These are phyloP conservation scores for Phytophthora sojae DNA, from an alignment of 352 stramenopile genomes.

Conservation along the genomic window DNA sequence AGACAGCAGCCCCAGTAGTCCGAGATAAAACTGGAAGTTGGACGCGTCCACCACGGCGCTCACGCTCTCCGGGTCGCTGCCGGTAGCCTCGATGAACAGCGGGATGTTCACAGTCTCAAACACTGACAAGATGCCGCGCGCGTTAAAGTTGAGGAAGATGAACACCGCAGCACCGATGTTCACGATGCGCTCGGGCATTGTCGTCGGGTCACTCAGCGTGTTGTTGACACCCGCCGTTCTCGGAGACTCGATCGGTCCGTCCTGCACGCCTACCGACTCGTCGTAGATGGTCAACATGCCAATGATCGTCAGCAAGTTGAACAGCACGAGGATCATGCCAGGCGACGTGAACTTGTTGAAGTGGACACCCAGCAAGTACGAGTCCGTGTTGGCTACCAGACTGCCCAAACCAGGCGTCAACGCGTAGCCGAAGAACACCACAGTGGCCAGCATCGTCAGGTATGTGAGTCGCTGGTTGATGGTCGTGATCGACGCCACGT, in stretches of 20 bases:
- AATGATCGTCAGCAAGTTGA: slow-evolving; percentile 71
- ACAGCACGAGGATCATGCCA: slow-evolving; percentile 58
- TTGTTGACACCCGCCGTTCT: slow-evolving; percentile 38
- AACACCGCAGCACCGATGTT: slow-evolving; percentile 71
- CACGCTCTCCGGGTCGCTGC: slow-evolving; percentile 54
- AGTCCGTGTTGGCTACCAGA: slow-evolving; percentile 62
- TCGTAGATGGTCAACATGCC: slow-evolving; percentile 70
- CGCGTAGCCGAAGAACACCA: slow-evolving; percentile 78
- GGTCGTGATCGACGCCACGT: slow-evolving; percentile 72
- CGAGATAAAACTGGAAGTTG: slow-evolving; percentile 83
- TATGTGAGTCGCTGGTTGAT: slow-evolving; percentile 77
- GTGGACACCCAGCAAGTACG: slow-evolving; percentile 59
- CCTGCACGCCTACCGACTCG: slow-evolving; percentile 55
- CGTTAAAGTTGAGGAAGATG: slow-evolving; percentile 81
- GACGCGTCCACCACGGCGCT: slow-evolving; percentile 63
- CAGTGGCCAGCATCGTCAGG: slow-evolving; percentile 68
- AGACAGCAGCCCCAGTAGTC: slow-evolving; percentile 64
- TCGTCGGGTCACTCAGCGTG: slow-evolving; percentile 55
- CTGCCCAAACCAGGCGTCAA: slow-evolving; percentile 71
- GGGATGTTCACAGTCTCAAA: slow-evolving; percentile 87
- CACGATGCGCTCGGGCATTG: slow-evolving; percentile 62
- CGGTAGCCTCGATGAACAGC: slow-evolving; percentile 70
- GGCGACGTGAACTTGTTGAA: slow-evolving; percentile 78
- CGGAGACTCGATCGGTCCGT: slow-evolving; percentile 61
- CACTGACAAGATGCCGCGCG: slow-evolving; percentile 73